A percentile compares a stretch with the other conserved stretches of the same genome.
Conservation (phyloP, 2,329 filamentous ascomycete species). For the Aspergillus tanneri region DNA sequence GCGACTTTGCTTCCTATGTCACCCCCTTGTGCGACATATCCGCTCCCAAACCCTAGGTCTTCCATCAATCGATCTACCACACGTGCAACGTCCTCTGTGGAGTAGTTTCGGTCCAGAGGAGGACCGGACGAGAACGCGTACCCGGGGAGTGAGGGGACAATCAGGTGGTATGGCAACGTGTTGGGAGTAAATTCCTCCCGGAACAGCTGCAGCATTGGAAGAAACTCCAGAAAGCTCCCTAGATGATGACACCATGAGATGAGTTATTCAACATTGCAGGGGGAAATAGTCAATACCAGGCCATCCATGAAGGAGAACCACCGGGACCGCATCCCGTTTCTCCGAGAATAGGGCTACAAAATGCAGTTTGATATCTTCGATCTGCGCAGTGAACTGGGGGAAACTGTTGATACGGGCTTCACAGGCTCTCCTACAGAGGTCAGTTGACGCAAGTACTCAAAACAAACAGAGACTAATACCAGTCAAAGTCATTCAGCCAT, state of each 20-base stretch:
- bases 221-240: constrained; percentile 36
- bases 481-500: constrained; percentile 51
- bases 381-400: constrained; percentile 49
- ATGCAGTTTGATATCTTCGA: constrained; percentile 48
- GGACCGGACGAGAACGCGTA: constrained; percentile 33
- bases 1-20: constrained; percentile 32
- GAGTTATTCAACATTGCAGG: neutral
- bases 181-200: constrained; percentile 25
- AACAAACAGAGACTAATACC: constrained; percentile 36
- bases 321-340: constrained; percentile 47
- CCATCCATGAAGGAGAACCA: constrained; percentile 46
- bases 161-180: constrained; percentile 31
- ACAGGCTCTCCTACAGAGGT: constrained; percentile 30
- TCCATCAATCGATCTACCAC: constrained; percentile 32
- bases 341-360: constrained; percentile 52
- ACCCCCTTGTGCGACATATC: constrained; percentile 34
- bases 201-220: constrained; percentile 32
- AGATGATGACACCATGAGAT: neutral
- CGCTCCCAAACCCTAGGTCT: constrained; percentile 28
- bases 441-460: constrained; percentile 13
- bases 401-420: constrained; percentile 50
- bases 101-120: constrained; percentile 28
- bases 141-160: constrained; percentile 34
- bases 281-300: constrained; percentile 22
- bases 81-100: constrained; percentile 24